Evolutionary conservation across 352 stramenopile genomes (phyloP).

Genomic region (Phytophthora melonis): DNA sequence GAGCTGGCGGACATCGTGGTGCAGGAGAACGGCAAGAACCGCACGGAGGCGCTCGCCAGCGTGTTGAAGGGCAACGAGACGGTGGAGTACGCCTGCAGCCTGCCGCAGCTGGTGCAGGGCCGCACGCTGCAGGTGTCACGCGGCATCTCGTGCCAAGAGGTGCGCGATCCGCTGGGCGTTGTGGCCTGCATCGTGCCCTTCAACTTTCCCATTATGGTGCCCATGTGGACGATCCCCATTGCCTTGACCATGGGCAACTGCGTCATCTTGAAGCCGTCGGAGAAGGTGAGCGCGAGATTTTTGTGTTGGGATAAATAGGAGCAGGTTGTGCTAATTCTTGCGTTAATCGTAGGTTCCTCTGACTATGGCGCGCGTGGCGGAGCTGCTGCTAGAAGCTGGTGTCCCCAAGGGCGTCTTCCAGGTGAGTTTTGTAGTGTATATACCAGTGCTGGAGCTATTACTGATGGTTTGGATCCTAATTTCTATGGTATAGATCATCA

Average conservation of each 20-base stretch:
- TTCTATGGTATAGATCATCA: constrained; percentile 84
- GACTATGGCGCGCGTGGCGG: constrained; percentile 92
- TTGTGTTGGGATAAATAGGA: background rate
- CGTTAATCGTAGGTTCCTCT: constrained; percentile 71
- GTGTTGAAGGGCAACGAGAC: constrained; percentile 98
- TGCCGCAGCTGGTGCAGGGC: constrained; percentile 93
- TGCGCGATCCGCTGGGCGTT: constrained; percentile 92
- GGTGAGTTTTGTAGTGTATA: constrained; percentile 24
- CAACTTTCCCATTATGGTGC: constrained; percentile 98
- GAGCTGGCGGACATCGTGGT: constrained; percentile 96
- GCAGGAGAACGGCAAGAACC: constrained; percentile 98
- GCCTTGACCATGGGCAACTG: constrained; percentile 97
- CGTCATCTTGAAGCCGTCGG: constrained; percentile 97
- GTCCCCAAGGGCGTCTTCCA: constrained; percentile 96
- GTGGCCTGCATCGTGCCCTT: constrained; percentile 96
- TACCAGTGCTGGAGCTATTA: background rate
- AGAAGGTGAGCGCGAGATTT: constrained; percentile 88
- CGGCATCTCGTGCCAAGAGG: constrained; percentile 95
- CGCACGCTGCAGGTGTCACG: constrained; percentile 86
- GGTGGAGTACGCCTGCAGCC: constrained; percentile 96
- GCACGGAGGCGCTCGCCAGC: constrained; percentile 96
- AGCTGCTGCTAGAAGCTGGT: constrained; percentile 92
- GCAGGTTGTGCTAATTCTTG: background rate
- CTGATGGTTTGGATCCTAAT: background rate
- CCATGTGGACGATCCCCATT: constrained; percentile 98